A percentile compares a stretch with the other conserved stretches of the same genome.
These are phyloP conservation scores for Terfezia boudieri DNA, from an alignment of 495 filamentous ascomycete species.

Conservation along the genomic window DNA sequence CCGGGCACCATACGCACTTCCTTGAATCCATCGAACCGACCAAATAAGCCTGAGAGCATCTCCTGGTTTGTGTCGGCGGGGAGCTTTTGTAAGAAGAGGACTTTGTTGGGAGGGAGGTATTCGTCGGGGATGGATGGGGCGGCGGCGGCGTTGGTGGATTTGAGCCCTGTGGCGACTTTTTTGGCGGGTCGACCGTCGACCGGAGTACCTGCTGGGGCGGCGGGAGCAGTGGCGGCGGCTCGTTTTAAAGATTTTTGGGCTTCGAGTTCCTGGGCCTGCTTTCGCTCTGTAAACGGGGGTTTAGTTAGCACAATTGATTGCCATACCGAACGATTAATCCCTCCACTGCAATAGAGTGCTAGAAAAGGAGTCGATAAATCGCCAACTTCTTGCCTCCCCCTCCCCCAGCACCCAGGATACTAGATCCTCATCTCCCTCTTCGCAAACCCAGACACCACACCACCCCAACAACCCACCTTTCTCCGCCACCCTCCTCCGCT, in stretches of 20 bases:
- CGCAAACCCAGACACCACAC: no score
- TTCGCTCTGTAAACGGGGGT: constrained; percentile 41
- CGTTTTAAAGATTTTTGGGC: constrained; percentile 66
- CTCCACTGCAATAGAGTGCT: background rate
- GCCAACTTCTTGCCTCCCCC: no score
- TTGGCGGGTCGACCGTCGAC: constrained; percentile 39
- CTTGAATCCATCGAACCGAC: constrained; percentile 78
- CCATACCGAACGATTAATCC: background rate
- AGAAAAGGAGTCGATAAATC: background rate
- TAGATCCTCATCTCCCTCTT: no score
- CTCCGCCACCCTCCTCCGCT: constrained; percentile 64
- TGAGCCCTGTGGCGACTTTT: constrained; percentile 56
- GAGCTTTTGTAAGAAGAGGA: constrained; percentile 83
- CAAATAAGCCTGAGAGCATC: constrained; percentile 56
- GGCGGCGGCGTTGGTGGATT: constrained; percentile 39
- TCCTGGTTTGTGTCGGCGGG: constrained; percentile 73
- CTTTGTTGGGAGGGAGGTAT: constrained; percentile 92
- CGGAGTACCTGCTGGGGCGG: constrained; percentile 23
- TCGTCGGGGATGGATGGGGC: constrained; percentile 78
- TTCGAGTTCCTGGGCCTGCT: constrained; percentile 65
- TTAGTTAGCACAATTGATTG: background rate
- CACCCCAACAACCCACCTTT: constrained; percentile 39
- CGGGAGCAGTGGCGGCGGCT: constrained; percentile 29
- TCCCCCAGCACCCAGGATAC: no score
- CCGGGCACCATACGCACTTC: constrained; percentile 79